Conservation (phyloP, 352 stramenopile species). For the Phytophthora palmivora region DNA sequence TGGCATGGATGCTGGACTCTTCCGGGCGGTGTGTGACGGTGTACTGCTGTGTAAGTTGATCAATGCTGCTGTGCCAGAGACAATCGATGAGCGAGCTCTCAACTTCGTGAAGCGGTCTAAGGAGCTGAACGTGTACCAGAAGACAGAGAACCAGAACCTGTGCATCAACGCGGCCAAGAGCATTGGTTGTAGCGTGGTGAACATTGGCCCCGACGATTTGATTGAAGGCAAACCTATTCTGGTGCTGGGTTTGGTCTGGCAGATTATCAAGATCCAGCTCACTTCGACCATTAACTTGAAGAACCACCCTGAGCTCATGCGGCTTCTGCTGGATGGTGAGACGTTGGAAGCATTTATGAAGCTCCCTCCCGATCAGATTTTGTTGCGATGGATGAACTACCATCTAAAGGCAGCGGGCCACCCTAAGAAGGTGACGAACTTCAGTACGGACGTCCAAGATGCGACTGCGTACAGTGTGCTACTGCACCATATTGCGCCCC, state of each 20-base stretch:
- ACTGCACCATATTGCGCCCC: constrained; percentile 87
- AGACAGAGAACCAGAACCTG: constrained; percentile 92
- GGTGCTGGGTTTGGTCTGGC: constrained; percentile 93
- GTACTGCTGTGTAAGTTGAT: constrained; percentile 93
- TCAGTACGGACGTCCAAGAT: constrained; percentile 84
- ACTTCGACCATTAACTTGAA: constrained; percentile 93
- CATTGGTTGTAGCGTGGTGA: constrained; percentile 94
- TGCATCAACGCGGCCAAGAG: constrained; percentile 94
- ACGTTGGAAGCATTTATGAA: constrained; percentile 91
- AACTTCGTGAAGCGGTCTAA: constrained; percentile 87
- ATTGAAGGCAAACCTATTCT: constrained; percentile 89
- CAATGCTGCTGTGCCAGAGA: constrained; percentile 91
- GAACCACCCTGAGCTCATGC: constrained; percentile 92
- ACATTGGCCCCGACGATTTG: constrained; percentile 90
- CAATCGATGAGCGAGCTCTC: constrained; percentile 91
- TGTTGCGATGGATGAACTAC: constrained; percentile 95
- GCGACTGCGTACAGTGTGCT: constrained; percentile 88
- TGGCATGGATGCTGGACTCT: constrained; percentile 79
- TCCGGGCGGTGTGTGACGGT: constrained; percentile 83
- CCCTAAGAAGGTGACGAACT: constrained; percentile 81
- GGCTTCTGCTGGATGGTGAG: constrained; percentile 86
- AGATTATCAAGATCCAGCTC: constrained; percentile 95
- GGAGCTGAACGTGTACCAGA: constrained; percentile 88
- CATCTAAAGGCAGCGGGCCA: constrained; percentile 85
- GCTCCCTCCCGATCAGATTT: constrained; percentile 90